phyloP scores from a whole-genome alignment of 108 stramenopile genomes.

The Chaetoceros tenuissimus region DNA sequence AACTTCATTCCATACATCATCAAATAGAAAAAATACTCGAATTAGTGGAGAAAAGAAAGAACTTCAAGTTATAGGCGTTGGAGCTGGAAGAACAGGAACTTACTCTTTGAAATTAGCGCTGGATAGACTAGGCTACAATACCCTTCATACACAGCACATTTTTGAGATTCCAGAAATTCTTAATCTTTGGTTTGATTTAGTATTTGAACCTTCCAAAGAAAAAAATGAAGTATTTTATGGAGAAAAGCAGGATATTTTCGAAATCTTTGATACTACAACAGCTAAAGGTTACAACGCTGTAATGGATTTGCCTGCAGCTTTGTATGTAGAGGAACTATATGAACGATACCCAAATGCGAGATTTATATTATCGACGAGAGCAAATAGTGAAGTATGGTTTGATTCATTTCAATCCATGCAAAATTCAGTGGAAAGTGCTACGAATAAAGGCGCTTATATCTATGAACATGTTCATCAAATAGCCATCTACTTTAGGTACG shows the following conservation, averaged over 20 bases:
- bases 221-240: constrained; percentile 34
- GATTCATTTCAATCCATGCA: constrained; percentile 59
- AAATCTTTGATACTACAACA: constrained; percentile 39
- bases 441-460: constrained; percentile 32
- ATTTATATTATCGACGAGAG: constrained; percentile 66
- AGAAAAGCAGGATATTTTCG: constrained; percentile 38
- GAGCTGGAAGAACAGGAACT: constrained; percentile 74
- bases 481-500: constrained; percentile 46
- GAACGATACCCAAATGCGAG: constrained; percentile 68
- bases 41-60: too few relatives aligned
- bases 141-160: constrained; percentile 74
- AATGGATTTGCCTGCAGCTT: constrained; percentile 65
- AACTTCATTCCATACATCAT: too few relatives aligned
- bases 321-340: constrained; percentile 56
- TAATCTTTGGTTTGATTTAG: constrained; percentile 34
- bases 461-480: constrained; percentile 41
- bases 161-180: constrained; percentile 57
- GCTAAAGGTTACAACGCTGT: constrained; percentile 50
- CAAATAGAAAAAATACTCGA: too few relatives aligned
- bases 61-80: constrained; percentile 76
- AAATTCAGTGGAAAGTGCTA: constrained; percentile 47
- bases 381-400: constrained; percentile 69
- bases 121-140: constrained; percentile 58
- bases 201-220: constrained; percentile 49
- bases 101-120: constrained; percentile 69